phyloP scores from a whole-genome alignment of 1,139 yeast species.

The Starmera stellimalicola region DNA sequence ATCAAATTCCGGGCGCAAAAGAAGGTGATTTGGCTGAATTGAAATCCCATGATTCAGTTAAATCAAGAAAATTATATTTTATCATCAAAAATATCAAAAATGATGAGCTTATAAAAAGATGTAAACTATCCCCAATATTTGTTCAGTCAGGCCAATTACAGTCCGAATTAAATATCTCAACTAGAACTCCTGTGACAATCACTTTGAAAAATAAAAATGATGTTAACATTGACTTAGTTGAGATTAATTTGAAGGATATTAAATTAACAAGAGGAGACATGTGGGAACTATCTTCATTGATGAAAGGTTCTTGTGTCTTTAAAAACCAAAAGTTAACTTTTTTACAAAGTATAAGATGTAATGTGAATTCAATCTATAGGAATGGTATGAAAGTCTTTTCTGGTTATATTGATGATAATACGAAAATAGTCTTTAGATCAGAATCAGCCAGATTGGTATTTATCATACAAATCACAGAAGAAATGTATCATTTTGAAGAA shows the following conservation, averaged over 20 bases:
- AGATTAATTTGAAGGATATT: conserved; percentile 71
- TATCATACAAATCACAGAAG: conserved; percentile 80
- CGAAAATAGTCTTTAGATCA: conserved; percentile 78
- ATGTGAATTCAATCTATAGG: conserved; percentile 58
- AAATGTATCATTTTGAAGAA: conserved; percentile 98
- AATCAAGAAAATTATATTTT: conserved; percentile 32
- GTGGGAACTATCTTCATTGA: conserved; percentile 70
- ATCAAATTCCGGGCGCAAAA: conserved; percentile 45
- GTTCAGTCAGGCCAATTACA: conserved; percentile 57
- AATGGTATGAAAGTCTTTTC: conserved; percentile 59
- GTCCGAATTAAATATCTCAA: conserved; percentile 51
- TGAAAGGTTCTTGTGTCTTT: conserved; percentile 59
- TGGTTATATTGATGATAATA: conserved; percentile 61
- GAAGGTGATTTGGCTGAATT: conserved; percentile 75
- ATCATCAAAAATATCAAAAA: conserved; percentile 29
- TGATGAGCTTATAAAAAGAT: conserved; percentile 23
- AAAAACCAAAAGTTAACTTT: conserved; percentile 57
- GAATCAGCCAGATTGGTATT: conserved; percentile 83
- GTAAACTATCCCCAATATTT: conserved; percentile 35
- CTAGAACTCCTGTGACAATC: conserved; percentile 53
- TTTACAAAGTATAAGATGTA: conserved; percentile 53
- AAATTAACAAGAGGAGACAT: conserved; percentile 84
- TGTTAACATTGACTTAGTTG: conserved; percentile 74
- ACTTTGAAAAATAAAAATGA: conserved; percentile 37
- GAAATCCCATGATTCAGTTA: conserved; percentile 27